Evolutionary conservation across 2,329 filamentous ascomycete species (phyloP).

Genomic region (Fusarium sp.): DNA sequence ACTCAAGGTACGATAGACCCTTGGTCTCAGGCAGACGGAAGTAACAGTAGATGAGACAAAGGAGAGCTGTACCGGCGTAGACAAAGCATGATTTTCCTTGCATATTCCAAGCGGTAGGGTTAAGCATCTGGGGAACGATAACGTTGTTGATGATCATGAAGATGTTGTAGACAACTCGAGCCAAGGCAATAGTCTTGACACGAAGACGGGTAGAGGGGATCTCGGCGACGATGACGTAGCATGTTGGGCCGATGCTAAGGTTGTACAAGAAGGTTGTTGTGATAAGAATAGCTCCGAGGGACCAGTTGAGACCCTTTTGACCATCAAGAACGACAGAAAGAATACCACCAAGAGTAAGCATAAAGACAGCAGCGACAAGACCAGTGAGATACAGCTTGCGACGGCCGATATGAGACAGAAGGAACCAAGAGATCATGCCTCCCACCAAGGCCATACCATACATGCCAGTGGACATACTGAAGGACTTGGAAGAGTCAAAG

Average conservation of each 20-base stretch:
- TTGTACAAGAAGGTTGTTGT: slow-evolving; percentile 54
- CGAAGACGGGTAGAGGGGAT: slow-evolving; percentile 52
- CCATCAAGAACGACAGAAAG: slow-evolving; percentile 45
- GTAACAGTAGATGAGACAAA: slow-evolving; percentile 40
- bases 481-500: slow-evolving; percentile 50
- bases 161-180: slow-evolving; percentile 41
- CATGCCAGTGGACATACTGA: slow-evolving; percentile 52
- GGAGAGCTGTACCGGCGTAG: slow-evolving; percentile 26
- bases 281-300: slow-evolving; percentile 51
- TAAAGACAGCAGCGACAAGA: slow-evolving; percentile 41
- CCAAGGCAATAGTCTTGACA: slow-evolving; percentile 53
- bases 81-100: slow-evolving; percentile 42
- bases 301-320: slow-evolving; percentile 46
- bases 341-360: slow-evolving; percentile 54
- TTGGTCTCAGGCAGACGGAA: slow-evolving; percentile 44
- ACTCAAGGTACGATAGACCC: slow-evolving; percentile 39
- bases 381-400: slow-evolving; percentile 53
- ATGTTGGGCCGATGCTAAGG: slow-evolving; percentile 24
- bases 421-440: slow-evolving; percentile 52
- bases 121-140: slow-evolving; percentile 40
- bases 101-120: slow-evolving; percentile 41
- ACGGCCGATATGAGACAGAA: slow-evolving; percentile 52
- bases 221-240: slow-evolving; percentile 53
- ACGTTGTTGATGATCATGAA: slow-evolving; percentile 40
- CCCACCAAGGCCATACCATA: slow-evolving; percentile 54